Evolutionary conservation across 2,329 filamentous ascomycete genomes (phyloP), one percentile per base, ranked within the genome.

Genomic region (Neodidymelliopsis sp.): DNA sequence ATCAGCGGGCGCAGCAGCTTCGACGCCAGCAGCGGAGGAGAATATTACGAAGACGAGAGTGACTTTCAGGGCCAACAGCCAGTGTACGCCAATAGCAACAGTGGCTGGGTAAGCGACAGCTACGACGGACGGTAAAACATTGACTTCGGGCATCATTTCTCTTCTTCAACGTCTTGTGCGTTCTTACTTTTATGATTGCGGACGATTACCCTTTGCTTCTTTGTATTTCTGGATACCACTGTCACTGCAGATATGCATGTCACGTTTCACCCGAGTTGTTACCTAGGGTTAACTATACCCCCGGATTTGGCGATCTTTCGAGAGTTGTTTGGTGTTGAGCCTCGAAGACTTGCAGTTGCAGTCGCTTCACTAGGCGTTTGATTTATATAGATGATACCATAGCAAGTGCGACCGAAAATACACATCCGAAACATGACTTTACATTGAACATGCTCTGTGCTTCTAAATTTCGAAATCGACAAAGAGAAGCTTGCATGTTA

Each of bases 1-100:
- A 74, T 89, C n/a, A 90, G 87, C 62, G 89, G 89, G 0, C 81
- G 88, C 41, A 91, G 88, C 57, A 91, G 88, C 57, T 94, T 93
- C 62, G 91, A 95, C 66, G 72, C 71, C 4, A 90, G 87, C 48
- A 89, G 79, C 38, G 82, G 81, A 31, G 80, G 80, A 49, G 82
- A 92, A 65, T 89, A 87, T 56, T 88, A 88, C 48, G 86, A 83
- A 11, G 88, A 91, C 42, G 84, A 91, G 49, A 81, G 81, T 40
- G 86, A 88, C 24, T 71, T 65, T 42, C 59, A 60, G 27, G 46
- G 46, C 28, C 61, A 66, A 33, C 67, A 71, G 24, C 40, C 60
- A 13, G 60, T 65, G 5, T 70, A 71, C 30, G 54, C 53, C 28
- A 62, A 64, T 18, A 66, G 62, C 33, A 59, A 56, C 37, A 58